phyloP scores from a whole-genome alignment of 2,329 filamentous ascomycete genomes.

The Fusarium sp. region DNA sequence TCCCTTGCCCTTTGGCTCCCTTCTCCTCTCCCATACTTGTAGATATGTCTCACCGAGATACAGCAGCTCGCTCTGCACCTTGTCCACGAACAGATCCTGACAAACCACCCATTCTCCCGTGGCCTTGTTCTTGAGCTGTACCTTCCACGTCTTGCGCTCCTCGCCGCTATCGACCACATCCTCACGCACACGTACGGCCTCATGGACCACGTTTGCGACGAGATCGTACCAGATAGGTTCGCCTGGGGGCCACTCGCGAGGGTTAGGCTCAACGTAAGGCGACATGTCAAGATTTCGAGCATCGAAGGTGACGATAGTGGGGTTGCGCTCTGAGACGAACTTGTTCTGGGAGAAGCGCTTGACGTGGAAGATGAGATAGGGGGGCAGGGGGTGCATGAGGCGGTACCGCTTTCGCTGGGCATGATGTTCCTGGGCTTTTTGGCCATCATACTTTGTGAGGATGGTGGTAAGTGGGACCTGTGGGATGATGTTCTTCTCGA shows the following conservation, averaged over 20 bases:
- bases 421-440: conserved; percentile 87
- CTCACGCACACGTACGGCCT: conserved; percentile 80
- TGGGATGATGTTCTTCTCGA: conserved; percentile 96
- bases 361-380: conserved; percentile 92
- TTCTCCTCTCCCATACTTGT: conserved; percentile 94
- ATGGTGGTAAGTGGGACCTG: conserved; percentile 87
- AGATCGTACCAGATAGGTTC: conserved; percentile 96
- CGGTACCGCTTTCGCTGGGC: conserved; percentile 91
- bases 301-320: conserved; percentile 97
- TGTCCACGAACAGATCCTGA: conserved; percentile 94
- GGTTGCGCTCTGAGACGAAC: conserved; percentile 95
- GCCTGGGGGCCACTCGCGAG: conserved; percentile 73
- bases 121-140: conserved; percentile 85
- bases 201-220: conserved; percentile 93
- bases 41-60: conserved; percentile 95
- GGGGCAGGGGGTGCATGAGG: conserved; percentile 89
- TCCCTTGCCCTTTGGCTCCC: conserved; percentile 59
- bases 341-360: conserved; percentile 98
- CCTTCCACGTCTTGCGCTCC: conserved; percentile 91
- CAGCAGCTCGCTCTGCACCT: conserved; percentile 87
- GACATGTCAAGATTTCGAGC: conserved; percentile 85
- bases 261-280: conserved; percentile 92
- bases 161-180: conserved; percentile 92
- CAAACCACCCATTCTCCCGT: conserved; percentile 91
- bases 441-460: conserved; percentile 92